These are phyloP conservation scores for Chaetoscypha palmicola DNA, from an alignment of 2,329 filamentous ascomycete genomes.

Conservation along the genomic window DNA sequence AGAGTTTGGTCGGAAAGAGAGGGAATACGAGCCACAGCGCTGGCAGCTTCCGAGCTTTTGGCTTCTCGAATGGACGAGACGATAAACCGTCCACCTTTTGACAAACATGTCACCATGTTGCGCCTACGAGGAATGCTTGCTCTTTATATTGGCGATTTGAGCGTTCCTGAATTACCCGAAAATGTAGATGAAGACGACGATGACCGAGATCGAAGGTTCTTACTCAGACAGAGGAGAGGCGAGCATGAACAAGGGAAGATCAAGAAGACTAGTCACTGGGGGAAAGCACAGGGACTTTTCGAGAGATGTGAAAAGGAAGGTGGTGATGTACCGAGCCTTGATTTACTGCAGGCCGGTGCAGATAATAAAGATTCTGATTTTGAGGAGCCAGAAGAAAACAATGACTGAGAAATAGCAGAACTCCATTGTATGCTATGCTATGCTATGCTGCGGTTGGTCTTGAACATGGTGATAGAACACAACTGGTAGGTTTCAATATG, in stretches of 20 bases:
- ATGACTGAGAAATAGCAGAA: too few relatives aligned
- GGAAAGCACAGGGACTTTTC: constrained; percentile 35
- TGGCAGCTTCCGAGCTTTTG: constrained; percentile 50
- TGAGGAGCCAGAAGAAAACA: neutral
- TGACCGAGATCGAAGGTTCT: constrained; percentile 18
- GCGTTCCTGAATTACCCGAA: constrained; percentile 33
- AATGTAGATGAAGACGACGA: constrained; percentile 17
- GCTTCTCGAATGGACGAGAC: constrained; percentile 63
- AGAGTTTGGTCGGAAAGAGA: constrained; percentile 27
- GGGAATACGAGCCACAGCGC: constrained; percentile 21
- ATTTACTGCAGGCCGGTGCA: too few relatives aligned
- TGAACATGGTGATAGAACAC: neutral
- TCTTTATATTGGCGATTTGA: constrained; percentile 68
- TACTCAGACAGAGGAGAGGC: constrained; percentile 16
- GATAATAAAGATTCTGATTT: constrained; percentile 4
- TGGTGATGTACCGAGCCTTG: too few relatives aligned
- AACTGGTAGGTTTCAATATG: neutral
- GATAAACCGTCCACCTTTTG: constrained; percentile 63
- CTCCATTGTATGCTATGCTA: neutral
- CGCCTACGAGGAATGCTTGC: constrained; percentile 66
- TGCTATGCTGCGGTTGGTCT: neutral
- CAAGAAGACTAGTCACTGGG: constrained; percentile 29
- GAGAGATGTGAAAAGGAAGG: constrained; percentile 29
- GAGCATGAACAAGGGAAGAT: constrained; percentile 22
- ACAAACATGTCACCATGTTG: constrained; percentile 58